Evolutionary conservation across 306 rosid species (phyloP).

Genomic region (Glycine soja): DNA sequence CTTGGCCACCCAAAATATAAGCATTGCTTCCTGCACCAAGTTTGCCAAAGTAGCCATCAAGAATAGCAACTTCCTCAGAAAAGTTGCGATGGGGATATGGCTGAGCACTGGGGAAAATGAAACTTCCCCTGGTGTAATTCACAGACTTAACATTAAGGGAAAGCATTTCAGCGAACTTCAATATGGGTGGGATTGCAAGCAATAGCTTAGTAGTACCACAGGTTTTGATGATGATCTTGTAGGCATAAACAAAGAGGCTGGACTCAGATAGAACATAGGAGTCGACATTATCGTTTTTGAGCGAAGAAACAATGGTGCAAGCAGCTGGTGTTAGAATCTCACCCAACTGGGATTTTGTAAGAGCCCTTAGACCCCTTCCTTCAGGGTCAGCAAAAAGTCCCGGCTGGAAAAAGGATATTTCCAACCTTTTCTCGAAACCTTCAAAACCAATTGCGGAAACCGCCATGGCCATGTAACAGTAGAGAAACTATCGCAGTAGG

Average conservation of each 20-base stretch:
- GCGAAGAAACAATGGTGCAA: constrained; percentile 73
- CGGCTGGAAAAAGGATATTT: constrained; percentile 59
- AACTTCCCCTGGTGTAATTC: constrained; percentile 70
- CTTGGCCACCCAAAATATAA: constrained; percentile 60
- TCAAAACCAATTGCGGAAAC: constrained; percentile 77
- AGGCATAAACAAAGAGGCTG: constrained; percentile 65
- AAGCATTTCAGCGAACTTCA: constrained; percentile 60
- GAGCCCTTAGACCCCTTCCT: constrained; percentile 67
- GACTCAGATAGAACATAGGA: constrained; percentile 81
- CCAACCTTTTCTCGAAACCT: constrained; percentile 78
- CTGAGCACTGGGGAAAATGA: constrained; percentile 75
- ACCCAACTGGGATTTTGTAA: constrained; percentile 64
- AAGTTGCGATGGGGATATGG: constrained; percentile 70
- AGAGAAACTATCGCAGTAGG: background rate
- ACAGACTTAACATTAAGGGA: constrained; percentile 60
- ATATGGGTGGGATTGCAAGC: constrained; percentile 64
- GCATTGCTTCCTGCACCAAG: constrained; percentile 67
- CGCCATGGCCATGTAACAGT: constrained; percentile 50
- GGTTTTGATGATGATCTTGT: constrained; percentile 74
- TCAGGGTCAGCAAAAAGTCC: constrained; percentile 67
- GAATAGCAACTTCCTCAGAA: constrained; percentile 62
- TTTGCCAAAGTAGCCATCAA: constrained; percentile 62
- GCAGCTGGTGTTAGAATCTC: constrained; percentile 69
- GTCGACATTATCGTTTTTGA: constrained; percentile 61
- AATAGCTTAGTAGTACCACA: constrained; percentile 78